phyloP scores from a whole-genome alignment of 2,329 filamentous ascomycete genomes.

The Juglanconis oblonga region DNA sequence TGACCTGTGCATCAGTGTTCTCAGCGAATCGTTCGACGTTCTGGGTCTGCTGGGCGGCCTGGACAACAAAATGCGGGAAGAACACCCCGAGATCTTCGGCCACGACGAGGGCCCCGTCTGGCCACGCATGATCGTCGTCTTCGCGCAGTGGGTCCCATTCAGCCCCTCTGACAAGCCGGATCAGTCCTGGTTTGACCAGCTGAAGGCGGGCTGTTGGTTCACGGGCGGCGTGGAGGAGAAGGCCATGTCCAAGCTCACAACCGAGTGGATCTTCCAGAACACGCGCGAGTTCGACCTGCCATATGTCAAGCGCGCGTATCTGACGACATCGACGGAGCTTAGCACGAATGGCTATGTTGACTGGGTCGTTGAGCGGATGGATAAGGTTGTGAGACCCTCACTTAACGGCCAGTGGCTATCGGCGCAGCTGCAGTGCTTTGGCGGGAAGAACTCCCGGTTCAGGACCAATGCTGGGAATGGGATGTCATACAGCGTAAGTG shows the following conservation, averaged over 20 bases:
- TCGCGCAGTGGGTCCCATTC: conserved; percentile 47
- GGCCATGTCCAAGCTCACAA: conserved; percentile 42
- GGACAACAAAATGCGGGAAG: conserved; percentile 32
- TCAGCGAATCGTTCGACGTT: conserved; percentile 36
- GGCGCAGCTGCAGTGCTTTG: conserved; percentile 43
- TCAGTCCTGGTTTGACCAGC: conserved; percentile 35
- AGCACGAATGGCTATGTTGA: conserved; percentile 36
- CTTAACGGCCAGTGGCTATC: conserved; percentile 37
- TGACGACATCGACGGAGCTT: conserved; percentile 40
- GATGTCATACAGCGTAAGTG: conserved; percentile 38
- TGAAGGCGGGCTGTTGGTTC: conserved; percentile 29
- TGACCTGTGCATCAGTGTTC: conserved; percentile 44
- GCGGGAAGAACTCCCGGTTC: conserved; percentile 42
- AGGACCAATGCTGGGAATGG: conserved; percentile 39
- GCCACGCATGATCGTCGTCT: conserved; percentile 41
- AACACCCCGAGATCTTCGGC: conserved; percentile 35
- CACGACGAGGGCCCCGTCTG: conserved; percentile 33
- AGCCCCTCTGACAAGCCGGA: conserved; percentile 33
- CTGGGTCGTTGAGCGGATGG: conserved; percentile 34
- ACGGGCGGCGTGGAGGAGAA: conserved; percentile 31
- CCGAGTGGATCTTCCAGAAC: conserved; percentile 44
- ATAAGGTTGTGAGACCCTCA: conserved; percentile 34
- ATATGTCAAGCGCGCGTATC: conserved; percentile 45
- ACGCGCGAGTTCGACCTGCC: conserved; percentile 45
- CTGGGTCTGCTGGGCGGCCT: conserved; percentile 34